Conservation (phyloP, 495 filamentous ascomycete genomes). For the Trichoderma reesei region DNA sequence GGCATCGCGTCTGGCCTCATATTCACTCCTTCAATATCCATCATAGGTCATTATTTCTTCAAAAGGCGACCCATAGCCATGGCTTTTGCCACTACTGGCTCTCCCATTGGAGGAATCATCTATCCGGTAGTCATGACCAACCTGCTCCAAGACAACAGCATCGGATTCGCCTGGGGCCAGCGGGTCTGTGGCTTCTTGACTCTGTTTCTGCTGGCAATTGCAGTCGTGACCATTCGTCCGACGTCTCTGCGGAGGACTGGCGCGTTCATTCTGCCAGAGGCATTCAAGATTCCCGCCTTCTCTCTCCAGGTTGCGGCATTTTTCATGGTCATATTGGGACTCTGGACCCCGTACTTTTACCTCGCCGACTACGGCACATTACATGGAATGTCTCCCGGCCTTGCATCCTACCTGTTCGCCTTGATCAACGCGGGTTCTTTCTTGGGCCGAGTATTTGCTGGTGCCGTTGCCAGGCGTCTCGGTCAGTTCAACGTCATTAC, state of each 20-base stretch:
- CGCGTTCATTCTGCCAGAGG: slow-evolving; percentile 30
- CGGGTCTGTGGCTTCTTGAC: slow-evolving; percentile 51
- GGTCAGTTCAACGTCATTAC: slow-evolving; percentile 43
- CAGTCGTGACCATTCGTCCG: slow-evolving; percentile 26
- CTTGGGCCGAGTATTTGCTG: slow-evolving; percentile 48
- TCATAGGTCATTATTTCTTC: slow-evolving; percentile 46
- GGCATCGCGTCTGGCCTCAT: slow-evolving; percentile 42
- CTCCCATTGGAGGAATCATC: slow-evolving; percentile 47
- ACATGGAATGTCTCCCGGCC: slow-evolving; percentile 32
- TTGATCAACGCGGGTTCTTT: slow-evolving; percentile 46
- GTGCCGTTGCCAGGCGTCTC: slow-evolving; percentile 42
- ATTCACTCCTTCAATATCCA: slow-evolving; percentile 40
- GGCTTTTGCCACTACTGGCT: slow-evolving; percentile 45
- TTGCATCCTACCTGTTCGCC: slow-evolving; percentile 39
- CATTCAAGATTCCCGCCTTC: slow-evolving; percentile 30
- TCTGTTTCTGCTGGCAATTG: slow-evolving; percentile 33
- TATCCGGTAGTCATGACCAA: slow-evolving; percentile 36
- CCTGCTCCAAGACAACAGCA: slow-evolving; percentile 24
- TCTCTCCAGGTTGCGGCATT: slow-evolving; percentile 28
- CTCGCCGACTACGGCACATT: slow-evolving; percentile 41
- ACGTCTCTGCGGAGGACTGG: slow-evolving; percentile 13
- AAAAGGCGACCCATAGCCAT: slow-evolving; percentile 43
- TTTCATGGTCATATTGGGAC: slow-evolving; percentile 40
- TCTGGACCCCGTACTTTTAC: slow-evolving; percentile 50
- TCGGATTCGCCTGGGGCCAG: slow-evolving; percentile 53